phyloP scores from a whole-genome alignment of 768 basidiomycete genomes.

The Rhizopogon salebrosus region DNA sequence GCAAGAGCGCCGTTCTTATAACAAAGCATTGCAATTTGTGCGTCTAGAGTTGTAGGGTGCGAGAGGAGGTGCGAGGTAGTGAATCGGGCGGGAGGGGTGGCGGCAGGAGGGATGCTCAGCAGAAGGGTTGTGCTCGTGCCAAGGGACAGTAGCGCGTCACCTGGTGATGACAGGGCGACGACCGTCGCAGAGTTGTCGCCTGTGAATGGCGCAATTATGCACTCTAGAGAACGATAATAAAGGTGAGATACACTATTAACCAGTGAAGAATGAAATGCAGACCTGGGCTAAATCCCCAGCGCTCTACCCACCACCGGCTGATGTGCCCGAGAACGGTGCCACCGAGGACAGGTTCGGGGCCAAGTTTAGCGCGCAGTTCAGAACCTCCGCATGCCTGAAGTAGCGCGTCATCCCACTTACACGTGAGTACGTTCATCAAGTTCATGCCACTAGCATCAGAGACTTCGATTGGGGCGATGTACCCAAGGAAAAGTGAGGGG shows the following conservation, averaged over 20 bases:
- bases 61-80: conserved; percentile 73
- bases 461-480: conserved; percentile 77
- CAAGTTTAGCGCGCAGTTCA: conserved; percentile 63
- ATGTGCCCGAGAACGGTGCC: conserved; percentile 65
- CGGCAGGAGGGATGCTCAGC: conserved; percentile 65
- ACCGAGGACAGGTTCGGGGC: conserved; percentile 71
- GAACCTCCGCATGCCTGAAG: conserved; percentile 66
- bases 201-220: conserved; percentile 78
- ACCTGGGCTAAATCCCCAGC: conserved; percentile 74
- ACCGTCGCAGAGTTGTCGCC: conserved; percentile 90
- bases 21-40: conserved; percentile 86
- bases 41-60: conserved; percentile 56
- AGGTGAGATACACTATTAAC: neutral
- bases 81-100: conserved; percentile 60
- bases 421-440: conserved; percentile 69
- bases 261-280: conserved; percentile 5
- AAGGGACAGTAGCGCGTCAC: conserved; percentile 80
- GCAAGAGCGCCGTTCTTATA: conserved; percentile 87
- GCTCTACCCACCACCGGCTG: conserved; percentile 62
- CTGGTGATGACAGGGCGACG: conserved; percentile 64
- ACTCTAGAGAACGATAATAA: conserved; percentile 47
- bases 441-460: conserved; percentile 92
- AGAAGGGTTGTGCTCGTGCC: conserved; percentile 88
- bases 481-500: conserved; percentile 75
- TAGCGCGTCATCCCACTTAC: conserved; percentile 68